A percentile compares a stretch with the other conserved stretches of the same genome.
These are phyloP conservation scores for Mycena rebaudengoi DNA, from an alignment of 768 basidiomycete species.

Conservation along the genomic window DNA sequence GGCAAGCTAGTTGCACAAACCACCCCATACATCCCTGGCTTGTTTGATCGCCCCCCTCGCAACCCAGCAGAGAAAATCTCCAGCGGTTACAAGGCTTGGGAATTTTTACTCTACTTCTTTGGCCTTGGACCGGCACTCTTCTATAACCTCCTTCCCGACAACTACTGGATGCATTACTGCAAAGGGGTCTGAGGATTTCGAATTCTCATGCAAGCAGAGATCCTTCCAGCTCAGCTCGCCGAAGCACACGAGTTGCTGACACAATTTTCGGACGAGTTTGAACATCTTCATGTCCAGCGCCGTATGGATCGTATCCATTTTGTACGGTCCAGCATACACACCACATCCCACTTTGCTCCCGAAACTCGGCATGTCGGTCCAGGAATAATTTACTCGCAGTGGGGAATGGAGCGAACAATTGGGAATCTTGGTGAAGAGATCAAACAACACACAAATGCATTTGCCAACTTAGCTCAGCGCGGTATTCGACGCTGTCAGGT, in stretches of 20 bases:
- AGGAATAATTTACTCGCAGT: slow-evolving; percentile 31
- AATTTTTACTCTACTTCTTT: slow-evolving; percentile 30
- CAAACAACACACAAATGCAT: slow-evolving; percentile 27
- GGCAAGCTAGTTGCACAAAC: slow-evolving; percentile 29
- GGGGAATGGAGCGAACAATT: slow-evolving; percentile 36
- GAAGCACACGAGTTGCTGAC: slow-evolving; percentile 22
- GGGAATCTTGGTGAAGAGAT: slow-evolving; percentile 36
- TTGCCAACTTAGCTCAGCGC: slow-evolving; percentile 31
- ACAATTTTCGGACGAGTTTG: slow-evolving; percentile 35
- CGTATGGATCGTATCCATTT: slow-evolving; percentile 35
- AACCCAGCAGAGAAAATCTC: slow-evolving; percentile 38
- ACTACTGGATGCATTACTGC: slow-evolving; percentile 34
- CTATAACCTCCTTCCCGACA: slow-evolving; percentile 16
- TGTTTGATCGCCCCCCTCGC: slow-evolving; percentile 35
- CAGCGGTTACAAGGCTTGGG: slow-evolving; percentile 37
- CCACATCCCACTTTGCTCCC: slow-evolving; percentile 28
- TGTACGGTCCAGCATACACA: slow-evolving; percentile 34
- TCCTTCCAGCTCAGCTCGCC: slow-evolving; percentile 20
- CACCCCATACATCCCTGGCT: slow-evolving; percentile 30
- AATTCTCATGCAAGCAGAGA: slow-evolving; percentile 22
- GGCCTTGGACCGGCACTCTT: slow-evolving; percentile 33
- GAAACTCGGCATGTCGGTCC: slow-evolving; percentile 30
- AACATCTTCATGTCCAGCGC: slow-evolving; percentile 35
- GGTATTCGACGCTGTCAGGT: slow-evolving; percentile 25
- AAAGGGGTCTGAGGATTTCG: slow-evolving; percentile 29